phyloP scores from a whole-genome alignment of 2,329 filamentous ascomycete species.

The Sphaerulina vaccinii region DNA sequence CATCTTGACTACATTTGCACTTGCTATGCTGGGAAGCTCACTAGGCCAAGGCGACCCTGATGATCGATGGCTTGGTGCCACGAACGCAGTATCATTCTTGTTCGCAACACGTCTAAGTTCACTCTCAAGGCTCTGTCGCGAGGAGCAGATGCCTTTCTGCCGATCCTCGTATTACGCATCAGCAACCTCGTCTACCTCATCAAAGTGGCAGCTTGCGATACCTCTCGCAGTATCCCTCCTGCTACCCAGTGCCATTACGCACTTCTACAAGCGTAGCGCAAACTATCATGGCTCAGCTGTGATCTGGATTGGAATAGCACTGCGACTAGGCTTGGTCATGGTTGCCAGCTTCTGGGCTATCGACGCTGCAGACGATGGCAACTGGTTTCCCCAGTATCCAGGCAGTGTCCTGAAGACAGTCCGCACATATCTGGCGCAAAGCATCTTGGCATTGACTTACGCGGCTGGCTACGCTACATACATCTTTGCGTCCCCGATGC shows the following conservation, averaged over 20 bases:
- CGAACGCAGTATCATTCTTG: constrained; percentile 82
- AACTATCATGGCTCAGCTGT: constrained; percentile 86
- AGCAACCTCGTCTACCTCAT: constrained; percentile 84
- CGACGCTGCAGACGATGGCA: constrained; percentile 81
- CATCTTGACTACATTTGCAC: constrained; percentile 83
- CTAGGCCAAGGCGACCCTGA: constrained; percentile 66
- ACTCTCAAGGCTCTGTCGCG: constrained; percentile 86
- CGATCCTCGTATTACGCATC: constrained; percentile 94
- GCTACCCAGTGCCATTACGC: constrained; percentile 72
- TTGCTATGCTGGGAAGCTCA: constrained; percentile 71
- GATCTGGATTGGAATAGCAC: constrained; percentile 76
- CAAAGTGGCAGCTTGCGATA: constrained; percentile 81
- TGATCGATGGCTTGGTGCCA: constrained; percentile 73
- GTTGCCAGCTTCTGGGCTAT: constrained; percentile 83
- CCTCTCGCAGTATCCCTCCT: constrained; percentile 71
- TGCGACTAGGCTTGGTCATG: constrained; percentile 73
- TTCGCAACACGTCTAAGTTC: constrained; percentile 76
- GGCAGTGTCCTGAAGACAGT: constrained; percentile 66
- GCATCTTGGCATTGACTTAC: constrained; percentile 74
- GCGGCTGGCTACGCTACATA: constrained; percentile 83
- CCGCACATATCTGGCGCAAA: constrained; percentile 75
- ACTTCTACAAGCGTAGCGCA: constrained; percentile 76
- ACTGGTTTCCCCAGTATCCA: constrained; percentile 68
- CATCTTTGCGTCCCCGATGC: constrained; percentile 78
- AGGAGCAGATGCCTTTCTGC: constrained; percentile 98